Conservation (phyloP, 306 rosid genomes). For the Spatholobus suberectus region DNA sequence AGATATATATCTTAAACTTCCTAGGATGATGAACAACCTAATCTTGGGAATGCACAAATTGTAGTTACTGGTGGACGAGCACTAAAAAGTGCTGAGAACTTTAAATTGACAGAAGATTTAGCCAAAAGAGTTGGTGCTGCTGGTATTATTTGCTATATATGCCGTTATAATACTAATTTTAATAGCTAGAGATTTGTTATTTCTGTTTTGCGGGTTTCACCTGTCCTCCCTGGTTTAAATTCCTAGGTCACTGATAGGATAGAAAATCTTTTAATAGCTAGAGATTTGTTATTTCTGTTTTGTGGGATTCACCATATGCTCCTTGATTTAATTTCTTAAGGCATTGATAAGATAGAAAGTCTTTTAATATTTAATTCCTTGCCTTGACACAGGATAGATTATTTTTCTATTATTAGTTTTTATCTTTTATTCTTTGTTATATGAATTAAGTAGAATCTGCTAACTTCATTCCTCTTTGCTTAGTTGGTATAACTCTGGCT, state of each 20-base stretch:
- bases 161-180: slow-evolving; percentile 27
- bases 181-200: not conserved
- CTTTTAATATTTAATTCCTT: too few relatives aligned
- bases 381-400: slow-evolving; percentile 2
- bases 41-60: slow-evolving; percentile 88
- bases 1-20: too few relatives aligned
- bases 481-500: slow-evolving; percentile 96
- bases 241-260: slow-evolving; percentile 7
- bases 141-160: slow-evolving; percentile 65
- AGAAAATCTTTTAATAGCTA: not conserved
- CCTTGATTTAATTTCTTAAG: too few relatives aligned
- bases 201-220: not conserved
- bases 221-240: slow-evolving; percentile 23
- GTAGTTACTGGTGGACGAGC: slow-evolving; percentile 94
- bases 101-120: too few relatives aligned
- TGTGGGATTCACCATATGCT: too few relatives aligned
- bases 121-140: too few relatives aligned
- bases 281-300: too few relatives aligned
- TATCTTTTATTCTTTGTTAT: slow-evolving; percentile 17
- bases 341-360: too few relatives aligned
- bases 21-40: slow-evolving; percentile 80
- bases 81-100: too few relatives aligned
- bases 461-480: slow-evolving; percentile 43
- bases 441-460: slow-evolving; percentile 31
- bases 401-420: slow-evolving; percentile 15